Base-by-base conservation (phyloP, 2,329 filamentous ascomycete species). In the Leptographium wingfieldii region DNA sequence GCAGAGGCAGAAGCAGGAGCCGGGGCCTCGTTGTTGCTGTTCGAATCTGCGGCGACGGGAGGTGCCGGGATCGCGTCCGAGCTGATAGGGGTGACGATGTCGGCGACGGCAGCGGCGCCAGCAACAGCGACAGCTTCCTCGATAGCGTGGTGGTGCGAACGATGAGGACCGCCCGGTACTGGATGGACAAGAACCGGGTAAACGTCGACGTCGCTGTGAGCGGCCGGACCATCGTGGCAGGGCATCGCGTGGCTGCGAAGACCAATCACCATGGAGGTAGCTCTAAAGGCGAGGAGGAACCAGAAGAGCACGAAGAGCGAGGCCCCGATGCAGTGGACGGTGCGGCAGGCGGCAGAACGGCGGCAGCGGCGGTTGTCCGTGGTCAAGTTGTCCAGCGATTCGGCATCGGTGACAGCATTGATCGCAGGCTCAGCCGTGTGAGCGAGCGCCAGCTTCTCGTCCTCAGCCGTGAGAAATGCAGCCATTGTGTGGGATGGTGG, bases 261-360 rank as follows among this genome's bases (percentile, higher is more conserved):
- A 56, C 56, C 51, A 12, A 51, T 10, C 11, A 51, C 59, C 35
- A 57, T 53, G 49, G 59, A 58, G 16, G 55, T 51, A 31, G 54
- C 22, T 19, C 49, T 33, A 9, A 49, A 38, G 40, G 49, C 51
- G 27, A 58, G 5, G 27, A 61, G 11, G 38, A 31, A 48, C 27
- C 56, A 55, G 38, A 33, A 31, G 14, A 53, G n/a, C 27, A 56
- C 25, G 4, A 61, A 52, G 35, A 58, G 29, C 27, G 43, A 14
- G 31, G 29, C 54, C 12, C 58, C 31, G 11, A 56, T 25, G 35
- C 56, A 58, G 51, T 43, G 56, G 16, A 33, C 51, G 31, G 25
- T n/a, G 11, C 52, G 59, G 22, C 38, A 29, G 9, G 33, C 54
- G 33, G 55, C 11, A 16, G 59, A 27, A 6, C 11, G 29, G 10